Base-by-base conservation (phyloP, 225 moss, liverwort and hornwort species). In the Pleurozium schreberi region DNA sequence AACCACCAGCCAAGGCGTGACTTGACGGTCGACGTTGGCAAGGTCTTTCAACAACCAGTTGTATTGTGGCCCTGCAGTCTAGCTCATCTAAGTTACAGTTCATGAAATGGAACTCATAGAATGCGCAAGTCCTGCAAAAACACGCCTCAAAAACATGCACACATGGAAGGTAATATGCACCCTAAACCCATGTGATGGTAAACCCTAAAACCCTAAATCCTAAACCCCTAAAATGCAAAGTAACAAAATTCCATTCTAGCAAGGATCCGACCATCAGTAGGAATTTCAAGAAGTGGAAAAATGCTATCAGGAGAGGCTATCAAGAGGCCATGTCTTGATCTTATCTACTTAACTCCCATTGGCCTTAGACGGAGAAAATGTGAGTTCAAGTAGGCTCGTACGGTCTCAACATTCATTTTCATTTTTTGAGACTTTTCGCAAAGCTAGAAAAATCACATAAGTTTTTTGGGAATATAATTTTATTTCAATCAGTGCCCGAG, bases 1-100 rank as follows among this genome's bases (percentile, higher is more conserved):
- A 23, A 90, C 96, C 65, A 96, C 83, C 50, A 96, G 66, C 94
- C 95, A 96, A 53, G 96, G 92, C 63, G 95, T 96, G 53, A 93
- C 89, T 55, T 82, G 84, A 22, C 93, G 89, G 80, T 93, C 81
- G 30, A 95, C 88, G 8, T 68, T 84, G 8, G 75, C 89, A 80
- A 96, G 89, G 76, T 95, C 95, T 26, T 90, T 89, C 78, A 84
- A 27, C 60, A 93, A 83, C 96, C 96, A 96, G 18, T 70, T 75
- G 82, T 94, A 94, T 63, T 96, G 95, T 22, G 88, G 79, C 25
- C 94, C 92, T 95, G 91, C 82, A 57, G 19, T n/a, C n/a, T n/a
- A n/a, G 70, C 86, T 82, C 52, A 66, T 81, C 69, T 18, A 87
- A 87, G 23, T 68, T 28, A 31, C 68, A 75, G 8, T 13, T 74